Base-by-base conservation (phyloP, 1,139 yeast species). In the Taiozyma sp. region DNA sequence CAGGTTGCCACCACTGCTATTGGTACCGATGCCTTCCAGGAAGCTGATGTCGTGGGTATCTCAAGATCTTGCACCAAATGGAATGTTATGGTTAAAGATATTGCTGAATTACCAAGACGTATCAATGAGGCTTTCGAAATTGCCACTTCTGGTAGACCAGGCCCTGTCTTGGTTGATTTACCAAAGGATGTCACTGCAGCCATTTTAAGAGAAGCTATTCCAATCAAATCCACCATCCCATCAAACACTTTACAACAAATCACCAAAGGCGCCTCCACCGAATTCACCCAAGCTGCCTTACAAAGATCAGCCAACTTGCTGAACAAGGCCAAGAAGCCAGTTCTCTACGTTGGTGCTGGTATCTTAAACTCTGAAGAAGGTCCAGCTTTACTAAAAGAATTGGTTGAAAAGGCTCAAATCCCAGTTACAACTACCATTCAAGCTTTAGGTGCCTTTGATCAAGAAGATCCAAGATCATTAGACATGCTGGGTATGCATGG, bases 401-500 rank as follows among this genome's bases (percentile, higher is more conserved):
- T 93, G 57, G 83, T 97, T 58, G 96, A 91, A 56, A 87, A 87
- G 73, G 96, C 96, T 36, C 77, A 80, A 64, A 92, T 93, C 57
- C 99, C 99, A 43, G 99, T 93, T 52, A 93, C 98, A 47, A 93
- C 98, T 23, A 87, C 98, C 51, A 70, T 93, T 55, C 98, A 92
- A 72, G 98, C 89, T 51, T 79, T 93, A 59, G 99, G 99, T 59
- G 88, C 96, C 9, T 93, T 86, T 65, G 97, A 93, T 71, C 98
- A 93, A 74, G 81, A 80, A 57, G 96, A 92, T 72, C 84, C 86
- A 59, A 91, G 91, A 71, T 84, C 97, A 32, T 74, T 93, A 59
- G 97, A 92, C 70, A 89, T 93, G 95, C 80, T 93, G 61, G 99
- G 99, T 65, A 93, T 93, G 99, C 99, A 93, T 71, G 99, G 99